Percentiles rank a stretch among this genome's conserved stretches.
These are phyloP conservation scores for Penicillium brevicompactum DNA, from an alignment of 2,329 filamentous ascomycete genomes.

Conservation along the genomic window DNA sequence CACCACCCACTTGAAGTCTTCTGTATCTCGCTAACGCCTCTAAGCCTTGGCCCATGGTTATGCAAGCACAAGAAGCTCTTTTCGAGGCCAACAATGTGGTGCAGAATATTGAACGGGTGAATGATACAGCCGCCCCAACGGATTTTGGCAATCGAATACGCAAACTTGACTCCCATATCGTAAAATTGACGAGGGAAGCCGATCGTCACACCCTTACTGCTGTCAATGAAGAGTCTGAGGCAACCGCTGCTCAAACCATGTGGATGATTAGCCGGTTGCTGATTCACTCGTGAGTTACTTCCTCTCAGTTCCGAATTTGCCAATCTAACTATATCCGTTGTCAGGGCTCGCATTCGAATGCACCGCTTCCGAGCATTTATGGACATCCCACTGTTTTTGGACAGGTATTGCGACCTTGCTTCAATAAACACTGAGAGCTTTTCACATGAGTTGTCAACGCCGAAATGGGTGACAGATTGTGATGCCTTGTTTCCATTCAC, in stretches of 20 bases:
- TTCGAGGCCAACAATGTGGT: constrained; percentile 14
- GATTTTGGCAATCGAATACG: constrained; percentile 13
- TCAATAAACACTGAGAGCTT: constrained; percentile 18
- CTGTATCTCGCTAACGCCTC: not conserved
- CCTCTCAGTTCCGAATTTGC: not conserved
- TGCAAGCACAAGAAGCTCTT: constrained; percentile 23
- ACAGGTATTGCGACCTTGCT: constrained; percentile 25
- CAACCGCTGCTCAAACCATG: constrained; percentile 16
- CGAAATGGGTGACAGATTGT: constrained; percentile 9
- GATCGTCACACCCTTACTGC: constrained; percentile 16
- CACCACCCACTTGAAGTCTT: not conserved
- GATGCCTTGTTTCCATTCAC: constrained; percentile 26
- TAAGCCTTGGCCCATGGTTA: constrained; percentile 26
- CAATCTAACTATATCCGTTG: not conserved
- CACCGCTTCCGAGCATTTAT: constrained; percentile 29
- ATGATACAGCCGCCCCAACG: not conserved
- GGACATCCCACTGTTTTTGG: constrained; percentile 27
- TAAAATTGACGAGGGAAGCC: constrained; percentile 12
- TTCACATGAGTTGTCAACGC: constrained; percentile 1
- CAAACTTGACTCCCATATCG: constrained; percentile 14
- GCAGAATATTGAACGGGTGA: constrained; percentile 15
- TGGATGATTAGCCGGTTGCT: constrained; percentile 20
- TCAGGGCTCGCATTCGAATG: constrained; percentile 23
- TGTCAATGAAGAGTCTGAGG: constrained; percentile 18
- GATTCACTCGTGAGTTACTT: constrained; percentile 19